A percentile compares a stretch with the other conserved stretches of the same genome.
These are phyloP conservation scores for Aspergillus campestris DNA, from an alignment of 495 filamentous ascomycete genomes.

Conservation along the genomic window DNA sequence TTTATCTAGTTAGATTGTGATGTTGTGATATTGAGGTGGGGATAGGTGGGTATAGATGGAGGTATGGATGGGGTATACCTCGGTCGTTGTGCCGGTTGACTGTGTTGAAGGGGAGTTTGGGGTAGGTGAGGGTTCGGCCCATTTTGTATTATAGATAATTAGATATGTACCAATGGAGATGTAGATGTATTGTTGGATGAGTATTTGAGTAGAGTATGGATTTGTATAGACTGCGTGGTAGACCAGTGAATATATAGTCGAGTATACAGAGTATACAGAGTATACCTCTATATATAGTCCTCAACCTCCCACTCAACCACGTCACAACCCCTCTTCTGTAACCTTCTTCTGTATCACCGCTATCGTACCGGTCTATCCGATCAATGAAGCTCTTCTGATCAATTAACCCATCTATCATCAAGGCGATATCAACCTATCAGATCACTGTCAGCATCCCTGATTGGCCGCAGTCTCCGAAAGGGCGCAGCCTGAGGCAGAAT, in stretches of 20 bases:
- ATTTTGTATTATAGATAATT: constrained; percentile 13
- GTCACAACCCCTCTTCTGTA: no score
- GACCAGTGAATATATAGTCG: no score
- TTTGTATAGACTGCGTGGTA: neutral
- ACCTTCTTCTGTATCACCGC: no score
- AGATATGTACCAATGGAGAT: neutral
- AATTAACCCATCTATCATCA: no score
- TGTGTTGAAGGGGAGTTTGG: constrained; percentile 57
- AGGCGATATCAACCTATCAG: no score
- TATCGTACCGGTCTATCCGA: no score
- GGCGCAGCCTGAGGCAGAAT: constrained; percentile 3
- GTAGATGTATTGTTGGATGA: neutral
- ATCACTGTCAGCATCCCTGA: constrained; percentile 5
- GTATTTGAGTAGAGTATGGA: neutral
- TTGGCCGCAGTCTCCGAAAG: constrained; percentile 22
- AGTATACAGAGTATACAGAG: no score
- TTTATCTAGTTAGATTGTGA: neutral
- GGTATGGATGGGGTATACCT: constrained; percentile 37
- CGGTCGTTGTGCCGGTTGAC: constrained; percentile 62
- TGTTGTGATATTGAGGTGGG: no score
- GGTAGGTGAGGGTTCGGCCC: constrained; percentile 54
- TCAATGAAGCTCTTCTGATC: no score
- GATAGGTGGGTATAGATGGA: no score
- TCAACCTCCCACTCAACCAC: no score
- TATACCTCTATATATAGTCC: no score